These are phyloP conservation scores for Plasmodium chabaudi DNA, from an alignment of 169 alveolate genomes.

Conservation along the genomic window DNA sequence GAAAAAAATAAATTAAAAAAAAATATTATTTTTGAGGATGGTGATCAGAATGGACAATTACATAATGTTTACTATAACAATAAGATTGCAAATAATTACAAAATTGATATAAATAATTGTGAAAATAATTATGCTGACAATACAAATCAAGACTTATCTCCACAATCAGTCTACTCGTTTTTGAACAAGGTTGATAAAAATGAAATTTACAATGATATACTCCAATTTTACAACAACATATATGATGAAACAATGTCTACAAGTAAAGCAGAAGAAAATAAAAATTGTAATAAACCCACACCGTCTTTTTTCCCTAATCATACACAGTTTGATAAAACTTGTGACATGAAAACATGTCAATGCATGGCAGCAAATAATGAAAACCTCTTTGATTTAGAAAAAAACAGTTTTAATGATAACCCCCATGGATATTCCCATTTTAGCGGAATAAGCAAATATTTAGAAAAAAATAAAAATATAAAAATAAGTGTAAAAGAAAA, in stretches of 20 bases:
- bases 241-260: neutral
- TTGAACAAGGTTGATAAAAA: slow-evolving; percentile 14
- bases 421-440: neutral
- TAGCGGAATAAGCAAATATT: neutral
- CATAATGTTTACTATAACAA: slow-evolving; percentile 34
- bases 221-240: slow-evolving; percentile 12
- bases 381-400: neutral
- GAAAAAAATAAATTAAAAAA: slow-evolving; percentile 22
- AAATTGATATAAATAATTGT: neutral
- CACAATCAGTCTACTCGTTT: neutral
- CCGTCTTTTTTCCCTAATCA: too few species aligned
- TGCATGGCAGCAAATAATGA: neutral
- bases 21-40: slow-evolving; percentile 17
- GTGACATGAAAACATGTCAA: too few species aligned
- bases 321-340: too few species aligned
- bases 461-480: neutral
- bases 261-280: neutral
- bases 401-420: neutral
- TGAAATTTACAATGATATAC: slow-evolving; percentile 19
- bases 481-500: slow-evolving; percentile 19
- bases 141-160: neutral
- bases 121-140: neutral
- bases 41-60: neutral
- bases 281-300: too few species aligned
- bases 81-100: slow-evolving; percentile 18